Percentiles rank a stretch among this genome's conserved stretches.
These are phyloP conservation scores for Phellinidium pouzarii DNA, from an alignment of 1,284 basidiomycete genomes.

Conservation along the genomic window DNA sequence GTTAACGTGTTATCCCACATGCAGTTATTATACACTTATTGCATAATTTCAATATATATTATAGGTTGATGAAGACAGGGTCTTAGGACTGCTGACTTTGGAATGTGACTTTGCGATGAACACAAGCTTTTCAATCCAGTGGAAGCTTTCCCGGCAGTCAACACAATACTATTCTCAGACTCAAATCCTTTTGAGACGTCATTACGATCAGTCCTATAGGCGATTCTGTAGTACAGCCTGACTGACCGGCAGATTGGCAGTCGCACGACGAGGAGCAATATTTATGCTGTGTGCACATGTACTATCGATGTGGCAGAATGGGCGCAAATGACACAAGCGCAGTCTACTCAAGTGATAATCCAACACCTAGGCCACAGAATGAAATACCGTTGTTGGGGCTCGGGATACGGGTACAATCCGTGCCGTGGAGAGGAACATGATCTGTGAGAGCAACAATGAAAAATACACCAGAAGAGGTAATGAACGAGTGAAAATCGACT, in stretches of 20 bases:
- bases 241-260: background rate
- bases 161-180: too few relatives aligned
- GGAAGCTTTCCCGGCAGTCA: too few relatives aligned
- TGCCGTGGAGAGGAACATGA: background rate
- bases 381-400: background rate
- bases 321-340: background rate
- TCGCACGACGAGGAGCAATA: too few relatives aligned
- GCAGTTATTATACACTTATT: too few relatives aligned
- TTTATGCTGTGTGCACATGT: too few relatives aligned
- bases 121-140: too few relatives aligned
- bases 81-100: too few relatives aligned
- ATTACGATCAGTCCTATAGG: background rate
- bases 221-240: background rate
- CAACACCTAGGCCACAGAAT: background rate
- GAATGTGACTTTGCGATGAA: too few relatives aligned
- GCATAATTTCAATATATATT: too few relatives aligned
- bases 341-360: background rate
- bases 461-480: background rate
- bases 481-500: background rate
- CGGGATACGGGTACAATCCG: background rate
- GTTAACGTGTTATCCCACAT: too few relatives aligned
- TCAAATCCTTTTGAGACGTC: too few relatives aligned
- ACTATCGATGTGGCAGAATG: background rate
- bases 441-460: background rate
- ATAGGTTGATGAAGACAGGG: too few relatives aligned